These are phyloP conservation scores for Saussurea involucrata DNA, from an alignment of 129 eudicot species.

Conservation along the genomic window DNA sequence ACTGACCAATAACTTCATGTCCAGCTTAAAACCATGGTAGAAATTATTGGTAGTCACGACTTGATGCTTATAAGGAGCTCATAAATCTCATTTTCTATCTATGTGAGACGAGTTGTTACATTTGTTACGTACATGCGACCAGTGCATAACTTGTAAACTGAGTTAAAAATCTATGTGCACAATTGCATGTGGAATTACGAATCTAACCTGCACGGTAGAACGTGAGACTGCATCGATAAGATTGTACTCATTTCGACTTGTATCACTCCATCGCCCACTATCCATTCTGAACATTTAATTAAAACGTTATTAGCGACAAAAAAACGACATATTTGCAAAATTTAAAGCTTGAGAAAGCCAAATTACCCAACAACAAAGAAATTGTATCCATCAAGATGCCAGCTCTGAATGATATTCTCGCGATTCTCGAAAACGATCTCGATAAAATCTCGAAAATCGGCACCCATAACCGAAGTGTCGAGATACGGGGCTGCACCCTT, in stretches of 20 bases:
- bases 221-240: conserved; percentile 68
- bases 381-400: conserved; percentile 87
- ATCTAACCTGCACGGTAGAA: conserved; percentile 60
- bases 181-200: not conserved
- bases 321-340: not conserved
- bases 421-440: conserved; percentile 78
- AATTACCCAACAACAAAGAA: conserved; percentile 91
- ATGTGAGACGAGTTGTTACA: too few relatives aligned
- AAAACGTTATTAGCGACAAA: not conserved
- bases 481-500: conserved; percentile 30
- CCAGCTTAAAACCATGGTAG: too few relatives aligned
- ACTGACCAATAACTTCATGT: too few relatives aligned
- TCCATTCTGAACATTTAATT: conserved; percentile 56
- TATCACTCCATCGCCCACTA: conserved; percentile 56
- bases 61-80: too few relatives aligned
- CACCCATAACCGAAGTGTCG: conserved; percentile 80
- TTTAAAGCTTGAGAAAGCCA: not conserved
- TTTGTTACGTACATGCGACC: not conserved
- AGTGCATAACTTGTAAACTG: not conserved
- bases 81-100: too few relatives aligned
- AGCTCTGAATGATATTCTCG: conserved; percentile 61
- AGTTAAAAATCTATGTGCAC: not conserved
- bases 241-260: conserved; percentile 51
- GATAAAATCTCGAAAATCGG: conserved; percentile 55
- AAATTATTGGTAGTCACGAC: too few relatives aligned